These are phyloP conservation scores for Pharus latifolius DNA, from an alignment of 176 grass and related monocot species.

Conservation along the genomic window DNA sequence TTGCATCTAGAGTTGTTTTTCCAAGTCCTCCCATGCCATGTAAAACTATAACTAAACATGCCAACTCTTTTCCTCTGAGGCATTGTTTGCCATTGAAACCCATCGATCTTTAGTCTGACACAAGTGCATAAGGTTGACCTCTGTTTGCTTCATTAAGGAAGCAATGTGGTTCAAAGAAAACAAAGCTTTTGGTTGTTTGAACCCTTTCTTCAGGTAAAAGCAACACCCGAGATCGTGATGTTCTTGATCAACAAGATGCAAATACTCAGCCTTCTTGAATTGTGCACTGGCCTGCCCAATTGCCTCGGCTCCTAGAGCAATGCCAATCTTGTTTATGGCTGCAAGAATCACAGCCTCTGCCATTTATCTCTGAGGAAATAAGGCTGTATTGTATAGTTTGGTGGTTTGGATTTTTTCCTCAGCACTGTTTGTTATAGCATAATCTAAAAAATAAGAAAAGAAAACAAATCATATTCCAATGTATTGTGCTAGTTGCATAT, in stretches of 20 bases:
- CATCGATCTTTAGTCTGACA: conserved; percentile 1
- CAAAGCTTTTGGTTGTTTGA: not conserved
- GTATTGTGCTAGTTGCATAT: too few relatives aligned
- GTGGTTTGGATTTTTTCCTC: too few relatives aligned
- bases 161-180: not conserved
- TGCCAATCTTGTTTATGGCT: not conserved
- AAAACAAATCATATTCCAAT: too few relatives aligned
- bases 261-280: not conserved
- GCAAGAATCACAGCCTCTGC: not conserved
- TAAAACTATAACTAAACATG: not conserved
- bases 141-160: conserved; percentile 5
- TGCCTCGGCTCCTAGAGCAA: not conserved
- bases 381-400: too few relatives aligned
- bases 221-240: not conserved
- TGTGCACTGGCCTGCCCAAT: not conserved
- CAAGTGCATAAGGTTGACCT: not conserved
- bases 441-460: too few relatives aligned
- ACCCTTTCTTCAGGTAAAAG: not conserved
- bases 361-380: not conserved
- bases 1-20: not conserved
- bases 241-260: not conserved
- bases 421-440: too few relatives aligned
- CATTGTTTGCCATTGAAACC: not conserved
- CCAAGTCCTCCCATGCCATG: not conserved
- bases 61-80: not conserved